Evolutionary conservation across 2,329 filamentous ascomycete genomes (phyloP), one percentile per base, ranked within the genome.

Genomic region (Ophiostoma sp.): DNA sequence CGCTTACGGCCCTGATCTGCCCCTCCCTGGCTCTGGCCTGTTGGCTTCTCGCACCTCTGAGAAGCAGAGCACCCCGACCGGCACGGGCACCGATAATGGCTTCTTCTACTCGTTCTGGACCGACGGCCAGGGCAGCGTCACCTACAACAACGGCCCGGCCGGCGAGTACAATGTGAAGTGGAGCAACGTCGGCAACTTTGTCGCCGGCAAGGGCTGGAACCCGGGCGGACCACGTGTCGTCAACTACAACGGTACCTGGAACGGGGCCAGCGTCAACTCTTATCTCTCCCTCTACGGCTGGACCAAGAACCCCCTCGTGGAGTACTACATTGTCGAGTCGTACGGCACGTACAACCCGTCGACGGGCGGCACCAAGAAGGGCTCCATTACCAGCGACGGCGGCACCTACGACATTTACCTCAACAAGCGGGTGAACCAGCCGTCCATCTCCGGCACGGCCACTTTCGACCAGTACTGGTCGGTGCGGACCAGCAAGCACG

Each of bases 181-280:
- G 85, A 79, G 75, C 69, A 82, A 83, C 78, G 79, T 78, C 36
- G 85, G 84, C 70, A 87, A 88, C 82, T 87, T 88, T 71, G 87
- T 88, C 57, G 86, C 81, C 75, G 88, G 87, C 74, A 89, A 89
- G 80, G 88, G 88, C 61, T 89, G 88, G 87, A 84, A 83, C 73
- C 83, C 87, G 42, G 87, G 87, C 74, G 77, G 76, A 70, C 76
- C 78, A n/a, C 74, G 73, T 36, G 74, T 69, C n/a, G 75, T 79
- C 57, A 72, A 72, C 36, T 79, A 79, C 74, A 78, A 75, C 72
- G 78, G 78, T 63, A 79, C 80, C 61, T 80, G 78, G 77, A 76
- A 78, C 72, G 77, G 76, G 69, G 78, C 77, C 75, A 79, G 76
- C 11, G 78, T 74, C 39, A 74, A 74, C 73, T 57, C 39, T 15